Evolutionary conservation across 345 rosid genomes (phyloP).

Genomic region (Salix suchowensis): DNA sequence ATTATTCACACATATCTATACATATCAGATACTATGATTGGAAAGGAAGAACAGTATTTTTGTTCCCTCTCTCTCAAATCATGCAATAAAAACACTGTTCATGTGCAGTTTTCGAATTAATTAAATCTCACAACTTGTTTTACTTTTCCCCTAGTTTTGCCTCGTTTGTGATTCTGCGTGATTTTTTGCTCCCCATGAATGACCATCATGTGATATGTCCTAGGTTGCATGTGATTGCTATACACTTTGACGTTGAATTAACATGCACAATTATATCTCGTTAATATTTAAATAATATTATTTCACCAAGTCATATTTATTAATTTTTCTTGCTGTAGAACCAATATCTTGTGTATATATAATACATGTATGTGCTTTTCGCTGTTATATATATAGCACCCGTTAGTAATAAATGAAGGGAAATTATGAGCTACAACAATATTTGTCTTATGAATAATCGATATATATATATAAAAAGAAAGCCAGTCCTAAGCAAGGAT

Average conservation of each 20-base stretch:
- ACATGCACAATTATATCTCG: neutral
- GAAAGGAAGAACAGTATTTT: constrained; percentile 4
- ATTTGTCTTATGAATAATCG: too few relatives aligned
- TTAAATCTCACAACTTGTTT: constrained; percentile 14
- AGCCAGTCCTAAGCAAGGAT: too few relatives aligned
- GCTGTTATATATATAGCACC: neutral
- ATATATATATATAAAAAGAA: too few relatives aligned
- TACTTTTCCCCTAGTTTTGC: constrained; percentile 14
- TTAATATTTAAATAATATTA: neutral
- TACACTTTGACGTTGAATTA: constrained; percentile 10
- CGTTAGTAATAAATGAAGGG: neutral
- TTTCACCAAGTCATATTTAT: neutral
- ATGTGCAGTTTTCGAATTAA: constrained; percentile 28
- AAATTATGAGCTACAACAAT: too few relatives aligned
- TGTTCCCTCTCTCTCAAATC: constrained; percentile 28
- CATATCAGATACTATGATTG: constrained; percentile 12
- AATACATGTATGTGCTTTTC: neutral
- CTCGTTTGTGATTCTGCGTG: constrained; percentile 38
- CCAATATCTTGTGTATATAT: neutral
- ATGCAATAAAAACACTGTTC: constrained; percentile 30
- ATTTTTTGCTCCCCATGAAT: constrained; percentile 58
- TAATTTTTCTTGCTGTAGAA: neutral
- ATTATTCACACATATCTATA: neutral
- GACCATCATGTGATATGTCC: constrained; percentile 28
- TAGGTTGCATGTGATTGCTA: constrained; percentile 30